A percentile compares a stretch with the other conserved stretches of the same genome.
Evolutionary conservation across 495 filamentous ascomycete genomes (phyloP).

Genomic region (Aspergillus indologenus): DNA sequence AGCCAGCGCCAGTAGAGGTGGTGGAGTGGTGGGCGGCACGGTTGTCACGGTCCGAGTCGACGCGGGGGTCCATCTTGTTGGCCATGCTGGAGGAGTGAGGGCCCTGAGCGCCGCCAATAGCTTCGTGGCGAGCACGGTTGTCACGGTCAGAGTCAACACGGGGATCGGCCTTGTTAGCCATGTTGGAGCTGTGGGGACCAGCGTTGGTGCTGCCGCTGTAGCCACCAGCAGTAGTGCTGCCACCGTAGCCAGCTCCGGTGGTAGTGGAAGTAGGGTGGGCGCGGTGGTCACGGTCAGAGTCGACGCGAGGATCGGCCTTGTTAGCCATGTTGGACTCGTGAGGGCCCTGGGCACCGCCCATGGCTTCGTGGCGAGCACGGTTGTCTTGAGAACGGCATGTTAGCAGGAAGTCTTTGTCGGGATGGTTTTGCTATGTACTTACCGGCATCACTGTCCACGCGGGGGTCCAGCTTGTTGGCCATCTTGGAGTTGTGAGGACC

Average conservation of each 20-base stretch:
- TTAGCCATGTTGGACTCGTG: slow-evolving; percentile 35
- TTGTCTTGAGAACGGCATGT: background rate
- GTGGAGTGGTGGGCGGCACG: background rate
- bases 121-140: slow-evolving; percentile 1
- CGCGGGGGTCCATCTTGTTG: slow-evolving; percentile 27
- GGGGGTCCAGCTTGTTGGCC: slow-evolving; percentile 4
- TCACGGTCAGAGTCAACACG: slow-evolving; percentile 4
- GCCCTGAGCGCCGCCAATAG: background rate
- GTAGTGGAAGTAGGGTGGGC: background rate
- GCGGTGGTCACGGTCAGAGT: slow-evolving; percentile 13
- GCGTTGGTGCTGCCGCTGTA: slow-evolving; percentile 4
- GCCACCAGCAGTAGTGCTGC: background rate
- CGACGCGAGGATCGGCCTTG: background rate
- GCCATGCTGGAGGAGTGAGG: slow-evolving; percentile 13
- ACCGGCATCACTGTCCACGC: slow-evolving; percentile 10
- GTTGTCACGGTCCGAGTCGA: slow-evolving; percentile 18
- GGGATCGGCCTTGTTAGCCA: slow-evolving; percentile 6
- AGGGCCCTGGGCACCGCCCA: slow-evolving; percentile 28
- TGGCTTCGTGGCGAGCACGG: background rate
- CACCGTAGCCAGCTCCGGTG: slow-evolving; percentile 4
- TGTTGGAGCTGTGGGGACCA: slow-evolving; percentile 28
- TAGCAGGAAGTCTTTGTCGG: background rate
- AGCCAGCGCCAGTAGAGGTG: background rate
- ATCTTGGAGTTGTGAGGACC: slow-evolving; percentile 20
- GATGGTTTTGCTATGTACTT: too few species aligned